These are phyloP conservation scores for Nephromyces sp. DNA, from an alignment of 169 alveolate genomes.

Conservation along the genomic window DNA sequence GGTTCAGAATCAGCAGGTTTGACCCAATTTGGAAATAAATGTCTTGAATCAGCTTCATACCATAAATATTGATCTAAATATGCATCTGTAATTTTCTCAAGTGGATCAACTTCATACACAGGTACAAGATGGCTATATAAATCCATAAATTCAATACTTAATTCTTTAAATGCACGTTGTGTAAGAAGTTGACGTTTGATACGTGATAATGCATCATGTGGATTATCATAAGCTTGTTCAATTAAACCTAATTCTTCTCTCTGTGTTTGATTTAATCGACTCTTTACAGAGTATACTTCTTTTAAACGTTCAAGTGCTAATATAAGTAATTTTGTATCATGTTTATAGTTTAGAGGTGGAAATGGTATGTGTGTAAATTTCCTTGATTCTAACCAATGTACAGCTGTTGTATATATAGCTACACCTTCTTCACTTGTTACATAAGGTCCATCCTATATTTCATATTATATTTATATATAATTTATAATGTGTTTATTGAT, in stretches of 20 bases:
- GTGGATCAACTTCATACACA: constrained; percentile 98
- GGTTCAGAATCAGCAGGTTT: constrained; percentile 99
- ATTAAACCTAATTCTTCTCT: constrained; percentile 98
- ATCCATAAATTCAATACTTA: constrained; percentile 95
- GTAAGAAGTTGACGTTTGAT: constrained; percentile 97
- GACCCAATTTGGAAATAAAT: constrained; percentile 98
- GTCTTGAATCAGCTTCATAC: constrained; percentile 97
- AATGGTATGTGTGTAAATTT: constrained; percentile 96
- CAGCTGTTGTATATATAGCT: constrained; percentile 97
- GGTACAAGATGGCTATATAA: constrained; percentile 95
- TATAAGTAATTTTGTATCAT: constrained; percentile 96
- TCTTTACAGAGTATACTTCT: constrained; percentile 88
- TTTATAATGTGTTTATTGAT: constrained; percentile 65
- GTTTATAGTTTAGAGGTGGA: constrained; percentile 99
- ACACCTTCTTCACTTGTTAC: constrained; percentile 98
- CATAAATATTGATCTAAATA: constrained; percentile 97
- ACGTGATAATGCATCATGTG: constrained; percentile 98
- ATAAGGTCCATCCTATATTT: constrained; percentile 98
- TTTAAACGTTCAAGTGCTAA: constrained; percentile 96
- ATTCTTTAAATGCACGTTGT: constrained; percentile 98
- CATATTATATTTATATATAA: constrained; percentile 86
- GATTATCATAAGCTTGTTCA: constrained; percentile 99
- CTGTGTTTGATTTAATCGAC: constrained; percentile 93
- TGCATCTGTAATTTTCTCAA: constrained; percentile 99
- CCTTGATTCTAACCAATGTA: constrained; percentile 98